Evolutionary conservation across 2,329 filamentous ascomycete genomes (phyloP).

Genomic region (Aspergillus sp.): DNA sequence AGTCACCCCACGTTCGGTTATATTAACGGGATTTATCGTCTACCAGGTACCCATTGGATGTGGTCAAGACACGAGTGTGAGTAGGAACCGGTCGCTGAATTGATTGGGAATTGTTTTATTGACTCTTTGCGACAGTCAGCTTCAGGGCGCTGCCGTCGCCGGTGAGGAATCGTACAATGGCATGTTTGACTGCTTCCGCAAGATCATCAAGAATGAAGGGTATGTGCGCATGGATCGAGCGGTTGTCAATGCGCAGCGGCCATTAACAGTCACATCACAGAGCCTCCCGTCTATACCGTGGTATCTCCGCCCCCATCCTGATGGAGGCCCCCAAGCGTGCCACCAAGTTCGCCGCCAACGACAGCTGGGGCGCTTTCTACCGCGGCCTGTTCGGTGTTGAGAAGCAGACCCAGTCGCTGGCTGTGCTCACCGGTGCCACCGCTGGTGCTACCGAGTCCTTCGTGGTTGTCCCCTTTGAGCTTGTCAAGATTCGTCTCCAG

Average conservation of each 20-base stretch:
- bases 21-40: neutral
- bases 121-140: constrained; percentile 55
- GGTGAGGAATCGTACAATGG: constrained; percentile 87
- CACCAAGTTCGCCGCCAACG: constrained; percentile 98
- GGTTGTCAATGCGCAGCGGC: neutral
- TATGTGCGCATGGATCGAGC: constrained; percentile 41
- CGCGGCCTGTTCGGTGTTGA: constrained; percentile 75
- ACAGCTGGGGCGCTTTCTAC: constrained; percentile 96
- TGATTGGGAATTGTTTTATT: too few relatives aligned
- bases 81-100: constrained; percentile 23
- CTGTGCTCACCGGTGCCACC: constrained; percentile 86
- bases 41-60: constrained; percentile 94
- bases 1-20: neutral
- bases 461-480: constrained; percentile 95
- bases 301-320: constrained; percentile 90
- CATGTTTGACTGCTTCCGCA: constrained; percentile 97
- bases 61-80: constrained; percentile 97
- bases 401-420: constrained; percentile 89
- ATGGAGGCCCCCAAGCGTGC: constrained; percentile 97
- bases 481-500: constrained; percentile 97
- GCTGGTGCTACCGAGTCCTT: constrained; percentile 95
- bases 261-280: constrained; percentile 40
- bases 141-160: constrained; percentile 67
- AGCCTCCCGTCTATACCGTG: constrained; percentile 86
- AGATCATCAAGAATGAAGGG: constrained; percentile 96